Conservation (phyloP, 768 basidiomycete genomes). For the Suillus alpinus region DNA sequence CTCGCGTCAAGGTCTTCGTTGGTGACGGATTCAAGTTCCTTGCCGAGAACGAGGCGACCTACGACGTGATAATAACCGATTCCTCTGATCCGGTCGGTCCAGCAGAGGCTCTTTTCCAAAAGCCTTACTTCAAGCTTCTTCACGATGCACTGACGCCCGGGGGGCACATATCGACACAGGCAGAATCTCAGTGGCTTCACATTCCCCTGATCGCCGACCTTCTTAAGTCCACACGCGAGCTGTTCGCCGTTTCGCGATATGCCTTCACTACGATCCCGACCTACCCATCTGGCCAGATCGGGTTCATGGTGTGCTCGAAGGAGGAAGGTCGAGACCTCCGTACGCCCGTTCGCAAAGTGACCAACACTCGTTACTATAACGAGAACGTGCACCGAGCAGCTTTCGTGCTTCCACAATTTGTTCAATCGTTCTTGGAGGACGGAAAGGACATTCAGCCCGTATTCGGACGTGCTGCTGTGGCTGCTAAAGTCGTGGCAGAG, state of each 20-base stretch:
- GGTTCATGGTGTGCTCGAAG: constrained; percentile 88
- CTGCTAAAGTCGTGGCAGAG: constrained; percentile 39
- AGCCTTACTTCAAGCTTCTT: constrained; percentile 94
- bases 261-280: constrained; percentile 97
- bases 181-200: constrained; percentile 94
- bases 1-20: constrained; percentile 79
- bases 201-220: constrained; percentile 81
- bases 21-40: constrained; percentile 99
- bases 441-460: constrained; percentile 67
- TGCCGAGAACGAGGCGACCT: constrained; percentile 77
- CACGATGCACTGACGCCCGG: constrained; percentile 86
- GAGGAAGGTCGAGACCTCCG: constrained; percentile 65
- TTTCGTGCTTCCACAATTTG: constrained; percentile 94
- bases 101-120: constrained; percentile 90
- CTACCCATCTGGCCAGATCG: constrained; percentile 98
- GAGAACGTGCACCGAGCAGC: constrained; percentile 73
- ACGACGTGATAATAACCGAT: constrained; percentile 99
- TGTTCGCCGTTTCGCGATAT: constrained; percentile 86
- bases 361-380: constrained; percentile 82
- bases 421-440: constrained; percentile 69
- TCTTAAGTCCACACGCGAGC: constrained; percentile 57
- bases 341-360: constrained; percentile 70
- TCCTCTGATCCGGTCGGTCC: constrained; percentile 98
- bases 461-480: constrained; percentile 65
- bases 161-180: constrained; percentile 94